Evolutionary conservation across 73 alveolate genomes (phyloP).

Genomic region (Paramecium caudatum): DNA sequence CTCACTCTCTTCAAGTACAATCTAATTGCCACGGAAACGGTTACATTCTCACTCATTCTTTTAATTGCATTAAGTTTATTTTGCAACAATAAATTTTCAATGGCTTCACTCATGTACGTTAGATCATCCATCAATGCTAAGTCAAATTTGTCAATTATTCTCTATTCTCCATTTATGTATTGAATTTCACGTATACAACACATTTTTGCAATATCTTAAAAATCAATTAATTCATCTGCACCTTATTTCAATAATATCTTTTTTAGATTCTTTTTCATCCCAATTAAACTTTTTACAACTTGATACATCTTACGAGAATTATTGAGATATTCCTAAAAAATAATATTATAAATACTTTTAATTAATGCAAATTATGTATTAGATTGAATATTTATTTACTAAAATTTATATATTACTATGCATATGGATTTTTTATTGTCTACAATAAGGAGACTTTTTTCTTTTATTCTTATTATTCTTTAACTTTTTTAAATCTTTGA

Average conservation of each 20-base stretch:
- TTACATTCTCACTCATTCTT: slow-evolving; percentile 40
- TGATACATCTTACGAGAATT: slow-evolving; percentile 62
- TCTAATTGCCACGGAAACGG: neutral
- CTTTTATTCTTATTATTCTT: neutral
- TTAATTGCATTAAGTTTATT: slow-evolving; percentile 29
- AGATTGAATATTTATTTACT: slow-evolving; percentile 47
- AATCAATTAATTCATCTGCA: slow-evolving; percentile 52
- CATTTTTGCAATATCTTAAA: slow-evolving; percentile 50
- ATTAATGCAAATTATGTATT: slow-evolving; percentile 52
- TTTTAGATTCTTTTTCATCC: slow-evolving; percentile 45
- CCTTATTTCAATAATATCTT: slow-evolving; percentile 4
- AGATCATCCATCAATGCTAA: slow-evolving; percentile 37
- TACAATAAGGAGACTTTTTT: slow-evolving; percentile 8
- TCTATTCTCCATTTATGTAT: slow-evolving; percentile 24
- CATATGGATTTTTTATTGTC: slow-evolving; percentile 34
- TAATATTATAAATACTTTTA: slow-evolving; percentile 45
- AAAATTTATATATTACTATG: slow-evolving; percentile 25
- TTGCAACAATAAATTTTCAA: slow-evolving; percentile 21
- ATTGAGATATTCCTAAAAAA: slow-evolving; percentile 48
- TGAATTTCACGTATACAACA: slow-evolving; percentile 28
- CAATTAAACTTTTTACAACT: slow-evolving; percentile 54
- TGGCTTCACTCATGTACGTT: slow-evolving; percentile 32
- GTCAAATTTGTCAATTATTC: slow-evolving; percentile 49
- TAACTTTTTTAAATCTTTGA: slow-evolving; percentile 16
- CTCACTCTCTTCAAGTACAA: slow-evolving; percentile 33